Percentiles rank a stretch among this genome's conserved stretches.
Conservation (phyloP, 1,284 basidiomycete species). For the Thecaphora frezii region DNA sequence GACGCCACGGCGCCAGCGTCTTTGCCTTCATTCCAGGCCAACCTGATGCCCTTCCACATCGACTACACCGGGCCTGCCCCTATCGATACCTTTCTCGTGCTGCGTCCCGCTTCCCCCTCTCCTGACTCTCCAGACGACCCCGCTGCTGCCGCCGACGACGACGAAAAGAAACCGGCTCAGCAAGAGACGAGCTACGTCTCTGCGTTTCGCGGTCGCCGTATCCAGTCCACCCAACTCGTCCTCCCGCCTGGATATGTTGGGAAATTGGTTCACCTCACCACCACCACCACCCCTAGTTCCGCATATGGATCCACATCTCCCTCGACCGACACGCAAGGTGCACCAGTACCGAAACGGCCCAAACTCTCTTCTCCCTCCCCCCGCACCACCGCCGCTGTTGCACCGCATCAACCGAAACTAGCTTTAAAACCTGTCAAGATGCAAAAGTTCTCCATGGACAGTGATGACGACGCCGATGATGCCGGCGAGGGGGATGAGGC, state of each 20-base stretch:
- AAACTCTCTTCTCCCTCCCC: neutral
- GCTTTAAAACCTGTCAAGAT: constrained; percentile 13
- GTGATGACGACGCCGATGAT: constrained; percentile 33
- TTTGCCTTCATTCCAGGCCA: constrained; percentile 15
- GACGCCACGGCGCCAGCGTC: neutral
- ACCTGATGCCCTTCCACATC: constrained; percentile 43
- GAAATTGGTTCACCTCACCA: neutral
- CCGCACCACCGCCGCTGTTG: neutral
- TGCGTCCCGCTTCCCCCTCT: constrained; percentile 29
- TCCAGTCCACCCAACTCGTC: constrained; percentile 22
- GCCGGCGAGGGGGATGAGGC: constrained; percentile 5
- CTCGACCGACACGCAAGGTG: no score
- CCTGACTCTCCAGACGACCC: constrained; percentile 23
- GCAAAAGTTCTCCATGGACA: constrained; percentile 39
- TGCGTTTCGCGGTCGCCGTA: constrained; percentile 28
- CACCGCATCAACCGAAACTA: no score
- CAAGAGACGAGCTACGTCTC: constrained; percentile 26
- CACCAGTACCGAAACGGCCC: no score
- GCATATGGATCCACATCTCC: no score
- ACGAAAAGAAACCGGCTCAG: no score
- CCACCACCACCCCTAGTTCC: no score
- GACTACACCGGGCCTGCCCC: constrained; percentile 37
- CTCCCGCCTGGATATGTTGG: constrained; percentile 16
- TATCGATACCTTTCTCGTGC: constrained; percentile 31
- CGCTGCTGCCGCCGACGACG: constrained; percentile 18